These are phyloP conservation scores for Myxozyma neotropica DNA, from an alignment of 805 yeast genomes.

Conservation along the genomic window DNA sequence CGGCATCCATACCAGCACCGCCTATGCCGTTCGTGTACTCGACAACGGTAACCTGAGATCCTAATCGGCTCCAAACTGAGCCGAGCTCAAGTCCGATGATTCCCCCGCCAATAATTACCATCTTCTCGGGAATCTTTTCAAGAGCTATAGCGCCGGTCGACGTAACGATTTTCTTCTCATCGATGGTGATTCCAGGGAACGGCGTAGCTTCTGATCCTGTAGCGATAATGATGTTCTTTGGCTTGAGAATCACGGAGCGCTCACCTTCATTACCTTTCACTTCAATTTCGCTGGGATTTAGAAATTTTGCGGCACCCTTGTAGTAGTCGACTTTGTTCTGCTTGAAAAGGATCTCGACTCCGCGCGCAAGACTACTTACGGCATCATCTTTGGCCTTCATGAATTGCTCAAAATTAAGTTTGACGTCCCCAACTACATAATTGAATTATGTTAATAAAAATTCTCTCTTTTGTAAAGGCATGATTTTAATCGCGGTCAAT, in stretches of 20 bases:
- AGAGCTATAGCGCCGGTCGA: conserved; percentile 90
- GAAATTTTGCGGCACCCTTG: conserved; percentile 90
- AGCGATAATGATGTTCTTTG: conserved; percentile 90
- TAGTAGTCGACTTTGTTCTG: conserved; percentile 92
- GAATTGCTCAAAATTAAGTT: conserved; percentile 72
- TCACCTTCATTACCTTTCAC: conserved; percentile 87
- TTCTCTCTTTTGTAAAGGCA: too few relatives aligned
- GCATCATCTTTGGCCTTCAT: conserved; percentile 91
- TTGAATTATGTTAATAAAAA: too few relatives aligned
- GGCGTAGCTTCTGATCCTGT: conserved; percentile 99
- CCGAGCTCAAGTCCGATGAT: conserved; percentile 99
- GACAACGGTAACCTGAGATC: conserved; percentile 90
- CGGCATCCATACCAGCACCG: conserved; percentile 99
- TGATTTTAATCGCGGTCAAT: conserved; percentile 47
- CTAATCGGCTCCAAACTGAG: conserved; percentile 93
- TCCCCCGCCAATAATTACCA: conserved; percentile 98
- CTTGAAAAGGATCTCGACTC: conserved; percentile 92
- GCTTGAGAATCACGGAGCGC: conserved; percentile 69
- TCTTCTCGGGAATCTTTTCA: conserved; percentile 85
- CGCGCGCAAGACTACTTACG: conserved; percentile 86
- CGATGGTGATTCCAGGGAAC: conserved; percentile 96
- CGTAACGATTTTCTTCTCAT: conserved; percentile 94
- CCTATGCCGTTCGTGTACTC: conserved; percentile 92
- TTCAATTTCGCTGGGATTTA: conserved; percentile 73
- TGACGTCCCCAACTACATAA: conserved; percentile 54